Conservation (phyloP, 2,329 filamentous ascomycete species). For the Trichophyton mentagrophytes region DNA sequence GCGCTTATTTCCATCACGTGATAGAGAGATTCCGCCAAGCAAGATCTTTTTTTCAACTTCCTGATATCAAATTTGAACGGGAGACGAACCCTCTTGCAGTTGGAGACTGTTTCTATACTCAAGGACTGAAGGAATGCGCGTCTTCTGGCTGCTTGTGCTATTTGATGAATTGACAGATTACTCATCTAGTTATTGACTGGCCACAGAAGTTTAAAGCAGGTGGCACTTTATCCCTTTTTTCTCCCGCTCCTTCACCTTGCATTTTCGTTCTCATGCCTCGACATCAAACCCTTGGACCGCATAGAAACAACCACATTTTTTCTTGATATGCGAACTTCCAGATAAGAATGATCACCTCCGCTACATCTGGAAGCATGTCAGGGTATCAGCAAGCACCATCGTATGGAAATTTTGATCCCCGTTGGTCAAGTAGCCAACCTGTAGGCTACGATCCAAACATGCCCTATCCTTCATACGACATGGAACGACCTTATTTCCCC, state of each 20-base stretch:
- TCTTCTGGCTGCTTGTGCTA: neutral
- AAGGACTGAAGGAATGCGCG: neutral
- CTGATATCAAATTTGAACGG: neutral
- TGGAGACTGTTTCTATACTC: neutral
- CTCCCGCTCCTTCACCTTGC: neutral
- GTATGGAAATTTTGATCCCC: conserved; percentile 27
- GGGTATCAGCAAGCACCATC: conserved; percentile 37
- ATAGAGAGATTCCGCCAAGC: neutral
- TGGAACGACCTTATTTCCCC: neutral
- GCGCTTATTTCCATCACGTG: neutral
- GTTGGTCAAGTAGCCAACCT: conserved; percentile 23
- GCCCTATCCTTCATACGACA: conserved; percentile 13
- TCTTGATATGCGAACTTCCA: neutral
- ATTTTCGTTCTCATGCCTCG: neutral
- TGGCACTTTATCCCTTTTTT: neutral
- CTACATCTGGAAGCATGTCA: conserved; percentile 21
- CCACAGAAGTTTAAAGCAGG: neutral
- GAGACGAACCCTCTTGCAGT: neutral
- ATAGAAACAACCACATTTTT: neutral
- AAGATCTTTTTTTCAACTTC: neutral
- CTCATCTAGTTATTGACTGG: too few species aligned
- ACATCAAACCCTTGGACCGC: neutral
- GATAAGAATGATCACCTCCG: neutral
- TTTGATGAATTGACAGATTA: neutral
- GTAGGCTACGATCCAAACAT: conserved; percentile 18